These are phyloP conservation scores for Curvularia eragrostidis DNA, from an alignment of 2,329 filamentous ascomycete genomes.

Conservation along the genomic window DNA sequence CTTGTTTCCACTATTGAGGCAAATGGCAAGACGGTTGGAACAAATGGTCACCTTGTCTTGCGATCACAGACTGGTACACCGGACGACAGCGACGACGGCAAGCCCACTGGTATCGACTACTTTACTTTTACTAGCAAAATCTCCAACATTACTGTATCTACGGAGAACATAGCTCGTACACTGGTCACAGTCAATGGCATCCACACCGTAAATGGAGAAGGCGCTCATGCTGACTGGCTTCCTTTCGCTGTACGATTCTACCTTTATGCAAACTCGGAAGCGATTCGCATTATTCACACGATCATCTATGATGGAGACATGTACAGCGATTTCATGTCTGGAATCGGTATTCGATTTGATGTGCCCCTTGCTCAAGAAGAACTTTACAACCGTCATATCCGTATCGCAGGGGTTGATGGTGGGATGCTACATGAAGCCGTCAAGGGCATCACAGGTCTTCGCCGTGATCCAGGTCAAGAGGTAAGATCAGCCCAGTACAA, in stretches of 20 bases:
- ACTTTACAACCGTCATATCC: slow-evolving; percentile 65
- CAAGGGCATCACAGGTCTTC: slow-evolving; percentile 65
- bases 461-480: slow-evolving; percentile 60
- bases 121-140: slow-evolving; percentile 60
- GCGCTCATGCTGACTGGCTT: slow-evolving; percentile 57
- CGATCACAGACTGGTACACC: slow-evolving; percentile 59
- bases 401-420: slow-evolving; percentile 62
- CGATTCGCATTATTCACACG: slow-evolving; percentile 63
- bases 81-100: slow-evolving; percentile 49
- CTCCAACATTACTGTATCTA: slow-evolving; percentile 58
- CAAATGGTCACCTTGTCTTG: slow-evolving; percentile 56
- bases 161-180: slow-evolving; percentile 53
- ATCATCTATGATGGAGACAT: slow-evolving; percentile 62
- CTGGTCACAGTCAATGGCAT: slow-evolving; percentile 57
- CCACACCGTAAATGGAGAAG: slow-evolving; percentile 38
- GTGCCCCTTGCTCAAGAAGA: slow-evolving; percentile 62
- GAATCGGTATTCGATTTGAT: slow-evolving; percentile 62
- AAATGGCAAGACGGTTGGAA: slow-evolving; percentile 52
- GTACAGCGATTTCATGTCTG: slow-evolving; percentile 60
- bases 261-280: slow-evolving; percentile 63
- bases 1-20: slow-evolving; percentile 42
- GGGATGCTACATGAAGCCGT: slow-evolving; percentile 65
- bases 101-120: slow-evolving; percentile 49
- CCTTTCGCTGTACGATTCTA: slow-evolving; percentile 66
- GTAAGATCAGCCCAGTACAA: slow-evolving; percentile 61